Conservation (phyloP, 2,329 filamentous ascomycete genomes). For the Pseudofabraea citricarpa region DNA sequence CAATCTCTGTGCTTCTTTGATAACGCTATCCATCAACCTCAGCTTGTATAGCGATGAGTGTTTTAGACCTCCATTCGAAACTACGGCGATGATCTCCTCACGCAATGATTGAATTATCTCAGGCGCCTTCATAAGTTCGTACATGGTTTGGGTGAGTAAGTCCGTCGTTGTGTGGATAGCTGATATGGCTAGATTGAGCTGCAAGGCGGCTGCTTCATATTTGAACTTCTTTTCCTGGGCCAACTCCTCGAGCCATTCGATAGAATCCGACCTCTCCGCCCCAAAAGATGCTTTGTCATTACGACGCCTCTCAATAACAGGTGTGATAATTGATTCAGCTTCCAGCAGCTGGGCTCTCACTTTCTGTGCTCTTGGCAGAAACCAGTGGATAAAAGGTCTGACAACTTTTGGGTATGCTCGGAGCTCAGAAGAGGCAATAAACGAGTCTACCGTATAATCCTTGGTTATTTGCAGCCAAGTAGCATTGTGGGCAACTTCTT, state of each 20-base stretch:
- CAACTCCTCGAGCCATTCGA: not conserved
- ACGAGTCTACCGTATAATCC: not conserved
- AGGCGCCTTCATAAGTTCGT: not conserved
- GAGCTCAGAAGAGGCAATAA: not conserved
- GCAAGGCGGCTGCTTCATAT: not conserved
- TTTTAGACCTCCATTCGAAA: conserved; percentile 15
- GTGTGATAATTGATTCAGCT: not conserved
- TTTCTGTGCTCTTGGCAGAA: not conserved
- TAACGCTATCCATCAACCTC: conserved; percentile 32
- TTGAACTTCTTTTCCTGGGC: not conserved
- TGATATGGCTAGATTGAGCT: not conserved
- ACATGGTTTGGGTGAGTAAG: not conserved
- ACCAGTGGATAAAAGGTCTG: not conserved
- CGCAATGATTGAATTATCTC: not conserved
- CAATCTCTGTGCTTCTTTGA: conserved; percentile 31
- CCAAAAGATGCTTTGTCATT: not conserved
- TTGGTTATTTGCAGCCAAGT: not conserved
- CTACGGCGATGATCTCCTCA: not conserved
- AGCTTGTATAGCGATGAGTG: conserved; percentile 4
- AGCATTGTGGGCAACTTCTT: not conserved
- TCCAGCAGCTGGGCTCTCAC: not conserved
- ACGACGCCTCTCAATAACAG: not conserved
- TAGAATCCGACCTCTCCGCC: not conserved
- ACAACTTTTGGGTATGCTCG: not conserved
- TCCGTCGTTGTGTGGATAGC: not conserved